Evolutionary conservation across 768 basidiomycete genomes (phyloP).

Genomic region (Boletellus emodensis): DNA sequence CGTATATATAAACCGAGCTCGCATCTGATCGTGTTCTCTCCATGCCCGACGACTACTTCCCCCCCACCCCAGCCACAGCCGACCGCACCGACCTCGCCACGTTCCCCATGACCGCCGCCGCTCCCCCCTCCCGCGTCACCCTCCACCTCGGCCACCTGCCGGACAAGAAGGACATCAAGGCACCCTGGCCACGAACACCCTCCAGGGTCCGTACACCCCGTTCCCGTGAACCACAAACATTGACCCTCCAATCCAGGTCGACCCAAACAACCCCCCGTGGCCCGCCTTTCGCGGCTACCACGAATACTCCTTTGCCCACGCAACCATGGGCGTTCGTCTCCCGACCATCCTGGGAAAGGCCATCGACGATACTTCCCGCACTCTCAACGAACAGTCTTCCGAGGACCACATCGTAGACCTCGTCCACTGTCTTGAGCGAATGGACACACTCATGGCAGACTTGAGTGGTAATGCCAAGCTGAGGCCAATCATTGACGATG

Average conservation of each 20-base stretch:
- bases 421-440: constrained; percentile 78
- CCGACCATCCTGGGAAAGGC: constrained; percentile 96
- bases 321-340: constrained; percentile 93
- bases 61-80: constrained; percentile 28
- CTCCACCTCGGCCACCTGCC: constrained; percentile 74
- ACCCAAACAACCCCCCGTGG: constrained; percentile 82
- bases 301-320: constrained; percentile 82
- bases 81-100: constrained; percentile 13
- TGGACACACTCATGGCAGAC: constrained; percentile 87
- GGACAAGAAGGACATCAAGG: constrained; percentile 66
- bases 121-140: constrained; percentile 56
- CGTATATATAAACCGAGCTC: constrained; percentile 20
- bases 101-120: constrained; percentile 14
- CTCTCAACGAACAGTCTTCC: constrained; percentile 78
- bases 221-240: not conserved
- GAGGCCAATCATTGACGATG: constrained; percentile 85
- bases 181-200: constrained; percentile 71
- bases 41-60: constrained; percentile 19
- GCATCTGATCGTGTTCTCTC: not conserved
- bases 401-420: constrained; percentile 87
- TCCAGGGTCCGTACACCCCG: constrained; percentile 47
- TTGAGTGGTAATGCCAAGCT: constrained; percentile 80
- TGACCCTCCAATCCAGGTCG: constrained; percentile 43
- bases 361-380: constrained; percentile 86
- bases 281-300: constrained; percentile 80